Evolutionary conservation across 2,329 filamentous ascomycete species (phyloP).

Genomic region (Fusarium armeniacum): DNA sequence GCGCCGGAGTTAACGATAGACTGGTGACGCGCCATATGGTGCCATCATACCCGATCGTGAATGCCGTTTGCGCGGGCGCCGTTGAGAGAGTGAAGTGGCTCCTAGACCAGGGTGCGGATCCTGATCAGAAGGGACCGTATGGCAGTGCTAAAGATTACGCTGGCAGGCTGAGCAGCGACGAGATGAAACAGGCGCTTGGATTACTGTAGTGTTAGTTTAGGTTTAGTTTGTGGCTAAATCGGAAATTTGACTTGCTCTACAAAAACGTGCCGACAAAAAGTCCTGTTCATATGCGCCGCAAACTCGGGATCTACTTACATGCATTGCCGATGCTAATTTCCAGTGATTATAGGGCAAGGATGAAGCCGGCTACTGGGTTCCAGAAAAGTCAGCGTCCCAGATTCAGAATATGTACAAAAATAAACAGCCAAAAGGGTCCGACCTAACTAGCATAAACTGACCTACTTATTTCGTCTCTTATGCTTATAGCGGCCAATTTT

Average conservation of each 20-base stretch:
- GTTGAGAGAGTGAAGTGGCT: slow-evolving; percentile 41
- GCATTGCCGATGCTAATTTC: background rate
- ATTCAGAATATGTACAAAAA: background rate
- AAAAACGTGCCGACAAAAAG: background rate
- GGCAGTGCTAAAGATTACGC: slow-evolving; percentile 36
- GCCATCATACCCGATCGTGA: slow-evolving; percentile 34
- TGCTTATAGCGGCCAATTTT: background rate
- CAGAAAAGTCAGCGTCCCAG: too few relatives aligned
- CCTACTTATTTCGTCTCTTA: background rate
- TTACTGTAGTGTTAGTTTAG: background rate
- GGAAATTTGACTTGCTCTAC: background rate
- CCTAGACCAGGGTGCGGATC: slow-evolving; percentile 36
- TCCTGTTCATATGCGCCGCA: background rate
- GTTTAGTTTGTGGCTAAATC: background rate
- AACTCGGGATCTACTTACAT: background rate
- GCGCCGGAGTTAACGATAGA: slow-evolving; percentile 35
- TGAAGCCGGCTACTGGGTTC: background rate
- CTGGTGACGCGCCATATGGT: slow-evolving; percentile 17
- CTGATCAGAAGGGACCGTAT: slow-evolving; percentile 21
- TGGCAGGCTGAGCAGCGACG: slow-evolving; percentile 5
- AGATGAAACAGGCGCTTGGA: slow-evolving; percentile 37
- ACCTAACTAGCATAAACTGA: background rate
- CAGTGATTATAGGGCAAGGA: background rate
- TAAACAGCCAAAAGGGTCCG: background rate
- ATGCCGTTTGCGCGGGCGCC: slow-evolving; percentile 40